Evolutionary conservation across 805 yeast genomes (phyloP), one percentile per base, ranked within the genome.

Genomic region (Pichia ethanolica): DNA sequence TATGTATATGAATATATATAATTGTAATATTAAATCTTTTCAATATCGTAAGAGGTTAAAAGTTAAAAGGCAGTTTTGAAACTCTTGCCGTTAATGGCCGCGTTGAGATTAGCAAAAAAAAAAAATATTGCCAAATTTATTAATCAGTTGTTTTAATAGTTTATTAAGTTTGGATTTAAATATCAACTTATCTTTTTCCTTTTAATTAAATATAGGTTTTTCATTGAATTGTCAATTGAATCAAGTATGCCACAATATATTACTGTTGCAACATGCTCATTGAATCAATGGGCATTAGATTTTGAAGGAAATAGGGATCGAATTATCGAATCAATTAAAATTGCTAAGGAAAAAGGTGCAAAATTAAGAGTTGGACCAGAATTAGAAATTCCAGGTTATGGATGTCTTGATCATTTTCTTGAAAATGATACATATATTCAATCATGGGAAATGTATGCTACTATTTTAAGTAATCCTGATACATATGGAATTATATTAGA

Each of bases 211-310:
- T 20, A 20, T 20, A 20, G n/a, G n/a, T n/a, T n/a, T n/a, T n/a
- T n/a, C n/a, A n/a, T n/a, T n/a, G n/a, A 20, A 20, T 20, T 20
- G 3, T 20, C 3, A 20, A 20, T 20, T 20, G 20, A 20, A 20
- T 2, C 20, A 20, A 20, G 20, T 10, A 90, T 90, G 97, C 90
- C 95, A 1, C 93, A 88, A 48, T 75, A 85, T 50, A 82, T 90
- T 44, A 91, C 97, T 0, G 71, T 91, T 36, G 90, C 98, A 1
- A 90, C 98, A 1, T 91, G 98, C 68, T 89, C 90, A 59, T 74
- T 93, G 55, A 93, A 93, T 70, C 99, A 93, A 76, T 93, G 99
- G 99, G 97, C 99, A 0, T 73, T 93, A 48, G 99, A 93, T 65
- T 93, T 89, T 66, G 98, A 91, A 66, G 99, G 99, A 5, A 93